These are phyloP conservation scores for Ammopiptanthus mongolicus DNA, from an alignment of 306 rosid genomes.

Conservation along the genomic window DNA sequence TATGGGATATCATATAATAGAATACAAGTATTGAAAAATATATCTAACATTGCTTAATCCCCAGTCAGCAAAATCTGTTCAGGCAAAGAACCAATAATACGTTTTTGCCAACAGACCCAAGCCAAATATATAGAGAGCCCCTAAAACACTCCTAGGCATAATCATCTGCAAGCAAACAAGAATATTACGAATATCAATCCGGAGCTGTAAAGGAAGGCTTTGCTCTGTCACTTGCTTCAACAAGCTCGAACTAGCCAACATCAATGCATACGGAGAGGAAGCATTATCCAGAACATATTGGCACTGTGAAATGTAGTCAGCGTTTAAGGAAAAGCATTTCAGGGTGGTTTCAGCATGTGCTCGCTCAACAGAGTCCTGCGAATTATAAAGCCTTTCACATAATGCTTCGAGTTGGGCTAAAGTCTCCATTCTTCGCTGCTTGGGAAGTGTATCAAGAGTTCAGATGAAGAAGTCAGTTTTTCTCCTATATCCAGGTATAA, in stretches of 20 bases:
- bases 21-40: not conserved
- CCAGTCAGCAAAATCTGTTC: not conserved
- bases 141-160: slow-evolving; percentile 20
- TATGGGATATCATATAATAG: not conserved
- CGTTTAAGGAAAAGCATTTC: slow-evolving; percentile 43
- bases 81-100: slow-evolving; percentile 13
- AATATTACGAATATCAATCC: slow-evolving; percentile 53
- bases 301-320: slow-evolving; percentile 47
- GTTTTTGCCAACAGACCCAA: not conserved
- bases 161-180: slow-evolving; percentile 30
- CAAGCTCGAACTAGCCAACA: slow-evolving; percentile 54
- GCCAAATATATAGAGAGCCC: slow-evolving; percentile 15
- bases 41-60: not conserved
- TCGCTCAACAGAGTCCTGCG: slow-evolving; percentile 46
- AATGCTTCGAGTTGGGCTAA: slow-evolving; percentile 48
- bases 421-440: slow-evolving; percentile 47
- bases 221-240: slow-evolving; percentile 54
- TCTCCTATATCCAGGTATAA: slow-evolving; percentile 27
- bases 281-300: slow-evolving; percentile 48
- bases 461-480: slow-evolving; percentile 37
- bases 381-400: slow-evolving; percentile 49
- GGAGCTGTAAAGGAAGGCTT: slow-evolving; percentile 47
- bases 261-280: slow-evolving; percentile 49
- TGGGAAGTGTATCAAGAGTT: slow-evolving; percentile 31
- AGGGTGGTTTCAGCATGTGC: slow-evolving; percentile 48